These are phyloP conservation scores for Paraphysoderma sedebokerense DNA, from an alignment of 371 early-diverging fungal species.

Conservation along the genomic window DNA sequence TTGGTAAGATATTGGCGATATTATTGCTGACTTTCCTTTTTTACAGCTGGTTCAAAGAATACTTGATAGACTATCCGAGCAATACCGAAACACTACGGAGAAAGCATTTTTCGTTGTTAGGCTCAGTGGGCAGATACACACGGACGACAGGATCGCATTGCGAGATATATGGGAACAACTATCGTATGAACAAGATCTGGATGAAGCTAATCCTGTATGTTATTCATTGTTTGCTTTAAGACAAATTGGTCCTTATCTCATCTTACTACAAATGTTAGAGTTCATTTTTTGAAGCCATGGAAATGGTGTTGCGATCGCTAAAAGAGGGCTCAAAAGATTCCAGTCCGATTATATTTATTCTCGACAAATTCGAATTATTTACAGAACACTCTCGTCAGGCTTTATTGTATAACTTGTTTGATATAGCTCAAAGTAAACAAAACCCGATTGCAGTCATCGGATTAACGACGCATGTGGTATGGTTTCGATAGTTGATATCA, in stretches of 20 bases:
- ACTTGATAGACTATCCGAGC: conserved; percentile 15
- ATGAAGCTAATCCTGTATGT: conserved; percentile 1
- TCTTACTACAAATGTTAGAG: not conserved
- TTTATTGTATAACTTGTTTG: conserved; percentile 81
- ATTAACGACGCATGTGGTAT: conserved; percentile 55
- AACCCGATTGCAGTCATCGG: conserved; percentile 77
- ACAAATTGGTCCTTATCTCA: not conserved
- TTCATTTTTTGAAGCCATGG: not conserved
- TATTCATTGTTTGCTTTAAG: too few relatives aligned
- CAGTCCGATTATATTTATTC: conserved; percentile 55
- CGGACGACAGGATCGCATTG: conserved; percentile 61
- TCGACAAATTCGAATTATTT: conserved; percentile 83
- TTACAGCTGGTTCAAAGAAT: conserved; percentile 18
- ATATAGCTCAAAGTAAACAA: conserved; percentile 64
- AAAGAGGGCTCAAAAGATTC: conserved; percentile 11
- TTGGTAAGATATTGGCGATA: conserved; percentile 1
- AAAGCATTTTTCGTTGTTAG: conserved; percentile 42
- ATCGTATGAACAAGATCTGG: conserved; percentile 7
- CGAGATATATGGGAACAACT: conserved; percentile 69
- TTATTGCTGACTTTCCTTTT: not conserved
- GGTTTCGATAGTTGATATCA: not conserved
- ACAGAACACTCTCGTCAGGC: conserved; percentile 76
- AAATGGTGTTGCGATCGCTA: not conserved
- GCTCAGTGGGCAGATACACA: conserved; percentile 65
- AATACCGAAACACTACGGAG: conserved; percentile 8